These are phyloP conservation scores for Neofusicoccum sp. DNA, from an alignment of 2,329 filamentous ascomycete genomes.

Conservation along the genomic window DNA sequence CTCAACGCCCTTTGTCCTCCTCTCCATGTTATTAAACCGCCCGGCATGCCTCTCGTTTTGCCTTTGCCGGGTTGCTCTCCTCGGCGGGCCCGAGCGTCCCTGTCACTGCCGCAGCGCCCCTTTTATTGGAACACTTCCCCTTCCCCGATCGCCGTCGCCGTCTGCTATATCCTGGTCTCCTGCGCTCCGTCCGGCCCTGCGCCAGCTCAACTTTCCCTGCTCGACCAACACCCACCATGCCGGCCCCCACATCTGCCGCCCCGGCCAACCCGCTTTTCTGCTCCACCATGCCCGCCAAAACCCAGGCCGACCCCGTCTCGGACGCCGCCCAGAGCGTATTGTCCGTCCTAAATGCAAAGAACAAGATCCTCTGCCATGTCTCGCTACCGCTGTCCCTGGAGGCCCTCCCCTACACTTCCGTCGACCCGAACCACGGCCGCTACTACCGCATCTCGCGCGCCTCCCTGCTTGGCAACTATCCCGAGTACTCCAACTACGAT, in stretches of 20 bases:
- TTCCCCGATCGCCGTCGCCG: conserved; percentile 2
- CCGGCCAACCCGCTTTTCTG: not conserved
- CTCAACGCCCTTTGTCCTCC: not conserved
- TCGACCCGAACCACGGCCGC: not conserved
- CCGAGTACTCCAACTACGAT: conserved; percentile 9
- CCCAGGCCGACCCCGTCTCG: not conserved
- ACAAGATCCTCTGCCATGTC: not conserved
- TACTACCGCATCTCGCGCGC: conserved; percentile 14
- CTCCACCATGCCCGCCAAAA: not conserved
- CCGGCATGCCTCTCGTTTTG: not conserved
- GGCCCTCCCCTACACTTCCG: not conserved
- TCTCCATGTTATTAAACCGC: conserved; percentile 1
- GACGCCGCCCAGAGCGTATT: conserved; percentile 1
- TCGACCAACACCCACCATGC: not conserved
- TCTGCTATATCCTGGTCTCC: conserved; percentile 4
- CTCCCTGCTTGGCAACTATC: conserved; percentile 4
- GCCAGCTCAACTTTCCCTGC: not conserved
- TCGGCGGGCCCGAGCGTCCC: not conserved
- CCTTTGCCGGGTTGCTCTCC: not conserved
- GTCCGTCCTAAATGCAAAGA: conserved; percentile 3
- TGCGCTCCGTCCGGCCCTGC: conserved; percentile 2
- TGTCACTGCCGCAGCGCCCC: not conserved
- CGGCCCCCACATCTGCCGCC: not conserved
- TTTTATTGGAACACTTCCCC: conserved; percentile 5
- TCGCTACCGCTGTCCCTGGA: conserved; percentile 2